Evolutionary conservation across 495 filamentous ascomycete genomes (phyloP), one percentile per base, ranked within the genome.

Genomic region (Tuber borchii): DNA sequence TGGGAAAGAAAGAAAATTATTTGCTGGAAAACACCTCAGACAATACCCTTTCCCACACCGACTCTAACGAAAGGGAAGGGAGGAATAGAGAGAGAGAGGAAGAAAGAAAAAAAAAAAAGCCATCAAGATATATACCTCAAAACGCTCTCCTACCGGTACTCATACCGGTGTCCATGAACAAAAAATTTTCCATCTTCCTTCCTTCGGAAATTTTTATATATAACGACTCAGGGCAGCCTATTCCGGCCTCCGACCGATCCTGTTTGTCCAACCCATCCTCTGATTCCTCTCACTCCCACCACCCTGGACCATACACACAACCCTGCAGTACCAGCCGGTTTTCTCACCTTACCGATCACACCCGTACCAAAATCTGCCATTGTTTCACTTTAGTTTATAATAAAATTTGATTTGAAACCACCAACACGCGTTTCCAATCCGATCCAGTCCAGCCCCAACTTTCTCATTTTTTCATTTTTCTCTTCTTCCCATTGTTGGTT

Each of bases 401-500:
- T n/a, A n/a, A n/a, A n/a, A n/a, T n/a, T n/a, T n/a, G n/a, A n/a
- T n/a, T n/a, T n/a, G n/a, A n/a, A n/a, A n/a, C n/a, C n/a, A 65
- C 56, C 56, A 72, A 73, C 70, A 75, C 61, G n/a, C 43, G 39
- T 65, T 61, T 61, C 70, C 65, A 72, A 43, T 73, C 61, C 69
- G n/a, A 72, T 44, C 40, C 65, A 37, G 31, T 31, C 56, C n/a
- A 69, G 37, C 56, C 65, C 56, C 31, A 16, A 4, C 26, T 65
- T 19, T 65, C 56, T 34, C 56, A 3, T 2, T 5, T 31, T 61
- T 37, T 37, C 34, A 37, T 37, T 37, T 37, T 37, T 37, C 34
- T 37, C 2, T 37, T 37, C 31, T 61, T 61, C 74, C 34, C 48
- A n/a, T 22, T 45, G 37, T 72, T 39, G 42, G 74, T 75, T 45